These are phyloP conservation scores for Ustilago crameri DNA, from an alignment of 1,284 basidiomycete genomes.

Conservation along the genomic window DNA sequence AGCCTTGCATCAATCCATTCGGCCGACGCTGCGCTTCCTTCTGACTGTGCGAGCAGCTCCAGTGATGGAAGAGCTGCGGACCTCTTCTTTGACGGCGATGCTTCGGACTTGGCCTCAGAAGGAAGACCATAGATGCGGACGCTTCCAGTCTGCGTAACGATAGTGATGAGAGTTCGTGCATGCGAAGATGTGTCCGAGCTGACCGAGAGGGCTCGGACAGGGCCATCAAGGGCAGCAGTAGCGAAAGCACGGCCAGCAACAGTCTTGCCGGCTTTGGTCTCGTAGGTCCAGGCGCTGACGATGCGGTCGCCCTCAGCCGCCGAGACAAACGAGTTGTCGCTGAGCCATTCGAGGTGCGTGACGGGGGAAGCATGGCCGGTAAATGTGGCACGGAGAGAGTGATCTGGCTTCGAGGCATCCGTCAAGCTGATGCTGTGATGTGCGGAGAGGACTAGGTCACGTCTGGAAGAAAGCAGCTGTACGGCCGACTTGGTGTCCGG, in stretches of 20 bases:
- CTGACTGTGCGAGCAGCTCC: conserved; percentile 26
- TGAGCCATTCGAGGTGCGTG: conserved; percentile 58
- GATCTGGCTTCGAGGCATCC: conserved; percentile 18
- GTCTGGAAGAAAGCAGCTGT: conserved; percentile 30
- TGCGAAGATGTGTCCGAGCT: conserved; percentile 51
- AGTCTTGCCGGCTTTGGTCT: conserved; percentile 52
- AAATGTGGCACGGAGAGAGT: conserved; percentile 28
- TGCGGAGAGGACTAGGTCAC: conserved; percentile 41
- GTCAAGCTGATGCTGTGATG: conserved; percentile 57
- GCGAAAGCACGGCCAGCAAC: conserved; percentile 42
- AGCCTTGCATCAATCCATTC: conserved; percentile 51
- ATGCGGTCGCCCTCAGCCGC: conserved; percentile 80
- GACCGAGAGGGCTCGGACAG: conserved; percentile 64
- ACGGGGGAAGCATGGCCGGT: conserved; percentile 62
- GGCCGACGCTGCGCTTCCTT: conserved; percentile 18
- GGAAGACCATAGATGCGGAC: conserved; percentile 61
- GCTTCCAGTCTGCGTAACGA: conserved; percentile 66
- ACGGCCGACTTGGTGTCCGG: conserved; percentile 46
- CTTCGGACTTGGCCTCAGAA: conserved; percentile 38
- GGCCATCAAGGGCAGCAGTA: conserved; percentile 68
- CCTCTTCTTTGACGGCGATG: conserved; percentile 44
- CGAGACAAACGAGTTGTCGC: conserved; percentile 73
- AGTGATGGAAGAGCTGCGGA: conserved; percentile 44
- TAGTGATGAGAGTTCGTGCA: conserved; percentile 66
- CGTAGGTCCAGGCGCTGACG: conserved; percentile 75